Evolutionary conservation across 2,329 filamentous ascomycete species (phyloP), one percentile per base, ranked within the genome.

Genomic region (Erysiphe pulchra): DNA sequence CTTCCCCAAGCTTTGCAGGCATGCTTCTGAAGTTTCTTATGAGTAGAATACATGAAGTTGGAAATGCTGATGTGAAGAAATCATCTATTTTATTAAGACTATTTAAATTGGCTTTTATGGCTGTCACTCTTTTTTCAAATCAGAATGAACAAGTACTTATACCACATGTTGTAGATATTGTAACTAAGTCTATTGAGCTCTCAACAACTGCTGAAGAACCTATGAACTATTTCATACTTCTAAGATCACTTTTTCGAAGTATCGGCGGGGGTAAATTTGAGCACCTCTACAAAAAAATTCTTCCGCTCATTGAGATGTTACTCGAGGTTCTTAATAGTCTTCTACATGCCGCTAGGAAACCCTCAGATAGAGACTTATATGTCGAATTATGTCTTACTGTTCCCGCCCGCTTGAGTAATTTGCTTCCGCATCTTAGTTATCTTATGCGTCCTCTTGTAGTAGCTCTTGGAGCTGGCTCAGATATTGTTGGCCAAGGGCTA

Each of bases 41-140:
- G 90, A 81, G 87, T 54, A 80, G 83, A 45, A 92, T 99, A 47
- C 81, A 92, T 50, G 82, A 98, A 58, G 85, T 99, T 39, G 90
- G 90, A 18, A 90, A 84, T 0, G 77, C 80, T 8, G 85, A 98
- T 60, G 77, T 90, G 45, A 85, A 83, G 57, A 92, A 87, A 61
- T 87, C 90, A 0, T 87, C 85, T 6, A 93, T 98, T 42, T 65
- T 99, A 32, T 65, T 99, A 44, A 74, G 92, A 46, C 74, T 99
- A 45, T 99, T 95, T 65, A 99, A 99, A 62, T 64, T 99, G 44
- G 92, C 87, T 0, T 98, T 98, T 61, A 98, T 99, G 90, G 92
- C 92, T 0, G 90, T 99, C 36, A 98, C 90, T 0, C 68, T 99
- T 1, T 99, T 98, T 60, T 85, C 85, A 0, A 70, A 73, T 9